These are phyloP conservation scores for Staphylotrichum longicolle DNA, from an alignment of 495 filamentous ascomycete species.

Conservation along the genomic window DNA sequence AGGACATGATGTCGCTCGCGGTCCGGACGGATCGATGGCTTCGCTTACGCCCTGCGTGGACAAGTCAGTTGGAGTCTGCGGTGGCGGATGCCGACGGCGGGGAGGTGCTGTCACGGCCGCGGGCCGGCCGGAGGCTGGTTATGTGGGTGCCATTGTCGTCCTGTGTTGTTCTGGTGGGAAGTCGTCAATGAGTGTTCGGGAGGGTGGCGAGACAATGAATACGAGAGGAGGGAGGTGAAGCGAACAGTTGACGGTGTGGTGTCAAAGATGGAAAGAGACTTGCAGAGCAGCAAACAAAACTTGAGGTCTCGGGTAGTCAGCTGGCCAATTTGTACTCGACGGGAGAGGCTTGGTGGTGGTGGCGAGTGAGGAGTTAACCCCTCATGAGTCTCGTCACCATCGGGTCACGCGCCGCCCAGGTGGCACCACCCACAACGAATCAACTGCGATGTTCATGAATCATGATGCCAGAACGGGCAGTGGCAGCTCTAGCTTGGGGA, in stretches of 20 bases:
- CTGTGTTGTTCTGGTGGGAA: neutral
- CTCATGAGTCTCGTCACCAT: conserved; percentile 6
- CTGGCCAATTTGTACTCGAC: neutral
- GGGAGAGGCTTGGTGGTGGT: neutral
- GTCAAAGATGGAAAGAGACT: neutral
- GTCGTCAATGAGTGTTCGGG: neutral
- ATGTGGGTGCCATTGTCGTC: neutral
- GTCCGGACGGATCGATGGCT: conserved; percentile 14
- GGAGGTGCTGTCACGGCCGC: conserved; percentile 1
- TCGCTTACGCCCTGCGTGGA: conserved; percentile 10
- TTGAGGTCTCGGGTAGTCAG: neutral
- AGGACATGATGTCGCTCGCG: conserved; percentile 15
- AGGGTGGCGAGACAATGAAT: neutral
- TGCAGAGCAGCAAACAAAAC: no score
- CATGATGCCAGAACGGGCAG: neutral
- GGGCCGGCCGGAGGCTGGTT: neutral
- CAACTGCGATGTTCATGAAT: neutral
- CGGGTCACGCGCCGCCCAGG: neutral
- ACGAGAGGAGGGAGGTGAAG: neutral
- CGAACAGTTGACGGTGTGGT: neutral
- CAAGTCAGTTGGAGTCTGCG: conserved; percentile 11
- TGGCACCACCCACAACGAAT: conserved; percentile 3
- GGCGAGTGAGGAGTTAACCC: neutral
- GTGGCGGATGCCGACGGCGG: neutral
- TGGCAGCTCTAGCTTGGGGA: neutral